phyloP scores from a whole-genome alignment of 1,139 yeast species.

The Lodderomyces metapsilosis region DNA sequence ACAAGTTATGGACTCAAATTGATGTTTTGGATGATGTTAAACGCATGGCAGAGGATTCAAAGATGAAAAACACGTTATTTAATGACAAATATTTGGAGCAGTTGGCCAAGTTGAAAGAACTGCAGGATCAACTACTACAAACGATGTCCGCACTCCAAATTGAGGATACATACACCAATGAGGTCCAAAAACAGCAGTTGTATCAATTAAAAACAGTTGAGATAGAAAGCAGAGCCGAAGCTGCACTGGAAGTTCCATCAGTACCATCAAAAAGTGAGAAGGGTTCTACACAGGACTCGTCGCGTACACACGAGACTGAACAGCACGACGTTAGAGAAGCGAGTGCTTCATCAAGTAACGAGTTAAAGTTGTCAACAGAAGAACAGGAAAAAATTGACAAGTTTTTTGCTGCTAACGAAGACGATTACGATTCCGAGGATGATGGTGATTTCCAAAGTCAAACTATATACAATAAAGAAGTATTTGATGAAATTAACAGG shows the following conservation, averaged over 20 bases:
- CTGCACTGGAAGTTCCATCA: neutral
- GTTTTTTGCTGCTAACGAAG: slow-evolving; percentile 17
- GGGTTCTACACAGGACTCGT: neutral
- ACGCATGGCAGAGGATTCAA: slow-evolving; percentile 57
- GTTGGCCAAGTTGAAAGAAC: slow-evolving; percentile 51
- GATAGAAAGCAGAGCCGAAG: slow-evolving; percentile 3
- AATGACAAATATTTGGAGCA: slow-evolving; percentile 59
- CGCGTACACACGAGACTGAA: neutral
- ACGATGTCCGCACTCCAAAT: slow-evolving; percentile 49
- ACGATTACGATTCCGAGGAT: slow-evolving; percentile 1
- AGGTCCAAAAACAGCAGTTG: slow-evolving; percentile 35
- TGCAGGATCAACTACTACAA: slow-evolving; percentile 61
- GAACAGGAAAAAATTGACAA: slow-evolving; percentile 18
- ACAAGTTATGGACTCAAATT: slow-evolving; percentile 82
- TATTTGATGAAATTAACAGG: slow-evolving; percentile 38
- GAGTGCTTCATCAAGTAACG: neutral
- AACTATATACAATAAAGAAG: slow-evolving; percentile 26
- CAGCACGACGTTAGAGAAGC: neutral
- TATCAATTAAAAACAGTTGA: slow-evolving; percentile 13
- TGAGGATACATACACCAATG: slow-evolving; percentile 16
- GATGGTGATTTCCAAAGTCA: slow-evolving; percentile 17
- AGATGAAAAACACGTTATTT: slow-evolving; percentile 56
- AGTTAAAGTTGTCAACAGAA: neutral
- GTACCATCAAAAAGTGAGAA: slow-evolving; percentile 1
- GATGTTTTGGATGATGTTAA: slow-evolving; percentile 83